phyloP scores from a whole-genome alignment of 306 rosid genomes.

The Quercus mongolica region DNA sequence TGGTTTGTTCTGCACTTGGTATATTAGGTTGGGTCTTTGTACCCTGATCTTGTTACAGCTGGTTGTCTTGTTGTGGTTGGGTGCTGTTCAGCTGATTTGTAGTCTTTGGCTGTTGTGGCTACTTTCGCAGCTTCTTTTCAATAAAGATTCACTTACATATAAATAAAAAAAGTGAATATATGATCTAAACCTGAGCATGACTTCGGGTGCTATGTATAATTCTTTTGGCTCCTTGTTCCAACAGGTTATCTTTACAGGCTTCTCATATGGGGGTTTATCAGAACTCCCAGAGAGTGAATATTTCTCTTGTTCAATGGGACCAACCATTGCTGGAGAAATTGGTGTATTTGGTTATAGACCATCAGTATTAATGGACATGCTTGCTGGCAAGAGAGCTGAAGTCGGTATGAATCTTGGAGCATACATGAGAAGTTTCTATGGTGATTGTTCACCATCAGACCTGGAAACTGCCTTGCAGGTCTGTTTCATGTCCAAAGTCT shows the following conservation, averaged over 20 bases:
- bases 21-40: no score
- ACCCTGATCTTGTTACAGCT: no score
- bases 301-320: conserved; percentile 95
- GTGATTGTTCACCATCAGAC: conserved; percentile 95
- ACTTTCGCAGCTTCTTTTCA: no score
- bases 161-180: no score
- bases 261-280: conserved; percentile 92
- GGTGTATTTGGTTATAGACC: conserved; percentile 97
- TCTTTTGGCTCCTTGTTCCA: conserved; percentile 32
- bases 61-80: no score
- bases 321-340: conserved; percentile 95
- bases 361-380: conserved; percentile 87
- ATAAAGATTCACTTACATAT: no score
- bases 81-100: no score
- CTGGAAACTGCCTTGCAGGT: conserved; percentile 99
- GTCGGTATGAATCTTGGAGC: conserved; percentile 92
- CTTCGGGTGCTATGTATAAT: conserved; percentile 9
- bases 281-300: conserved; percentile 81
- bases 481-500: conserved; percentile 17
- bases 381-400: conserved; percentile 99
- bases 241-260: conserved; percentile 95
- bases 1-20: no score
- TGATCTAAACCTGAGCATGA: conserved; percentile 4
- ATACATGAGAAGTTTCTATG: conserved; percentile 90
- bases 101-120: no score